Evolutionary conservation across 192 early-diverging fungal species (phyloP).

Genomic region (Borealophlyctis nickersoniae): DNA sequence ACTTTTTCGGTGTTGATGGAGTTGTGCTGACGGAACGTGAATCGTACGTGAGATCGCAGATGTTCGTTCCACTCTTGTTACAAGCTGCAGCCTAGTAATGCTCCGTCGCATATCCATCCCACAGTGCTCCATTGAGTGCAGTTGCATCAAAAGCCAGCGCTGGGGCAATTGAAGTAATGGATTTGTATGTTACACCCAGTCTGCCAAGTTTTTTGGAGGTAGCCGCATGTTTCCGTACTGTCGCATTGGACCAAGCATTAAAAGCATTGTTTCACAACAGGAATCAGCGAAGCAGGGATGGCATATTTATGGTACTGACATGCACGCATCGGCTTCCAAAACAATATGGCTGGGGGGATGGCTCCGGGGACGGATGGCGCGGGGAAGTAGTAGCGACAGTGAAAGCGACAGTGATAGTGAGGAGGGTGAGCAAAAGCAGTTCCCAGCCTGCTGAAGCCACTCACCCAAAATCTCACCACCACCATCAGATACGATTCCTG

Average conservation of each 20-base stretch:
- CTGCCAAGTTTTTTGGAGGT: slow-evolving; percentile 58
- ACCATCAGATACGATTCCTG: no score
- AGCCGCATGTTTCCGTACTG: no score
- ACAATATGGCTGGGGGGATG: slow-evolving; percentile 18
- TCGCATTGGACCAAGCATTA: not conserved
- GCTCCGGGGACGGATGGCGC: not conserved
- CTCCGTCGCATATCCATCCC: not conserved
- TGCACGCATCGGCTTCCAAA: slow-evolving; percentile 11
- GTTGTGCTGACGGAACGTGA: slow-evolving; percentile 45
- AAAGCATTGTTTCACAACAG: slow-evolving; percentile 5
- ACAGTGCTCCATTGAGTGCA: slow-evolving; percentile 59
- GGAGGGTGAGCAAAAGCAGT: no score
- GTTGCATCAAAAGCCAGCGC: slow-evolving; percentile 65
- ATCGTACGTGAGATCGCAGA: slow-evolving; percentile 8
- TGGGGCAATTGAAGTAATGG: slow-evolving; percentile 66
- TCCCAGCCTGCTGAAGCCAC: no score
- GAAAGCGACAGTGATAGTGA: no score
- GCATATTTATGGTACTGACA: slow-evolving; percentile 27
- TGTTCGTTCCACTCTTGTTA: not conserved
- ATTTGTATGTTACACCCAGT: slow-evolving; percentile 52
- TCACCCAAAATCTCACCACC: no score
- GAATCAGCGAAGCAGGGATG: slow-evolving; percentile 17
- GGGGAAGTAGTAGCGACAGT: no score
- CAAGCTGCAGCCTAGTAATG: not conserved
- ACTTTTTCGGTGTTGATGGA: slow-evolving; percentile 69